Base-by-base conservation (phyloP, 73 alveolate genomes). In the Paramecium biaurelia region DNA sequence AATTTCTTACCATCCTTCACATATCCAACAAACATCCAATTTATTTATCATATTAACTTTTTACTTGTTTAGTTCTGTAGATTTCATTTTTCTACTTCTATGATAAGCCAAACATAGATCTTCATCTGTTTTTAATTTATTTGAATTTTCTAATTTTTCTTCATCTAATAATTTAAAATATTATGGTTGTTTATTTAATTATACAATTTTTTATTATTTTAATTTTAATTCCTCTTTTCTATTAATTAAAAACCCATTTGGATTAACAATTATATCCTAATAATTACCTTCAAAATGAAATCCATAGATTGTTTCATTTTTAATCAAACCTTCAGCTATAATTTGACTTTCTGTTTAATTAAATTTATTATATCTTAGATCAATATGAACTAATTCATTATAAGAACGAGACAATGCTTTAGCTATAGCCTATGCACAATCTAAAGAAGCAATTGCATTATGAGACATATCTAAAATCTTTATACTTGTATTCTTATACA, bases 1-100 rank as follows among this genome's bases (percentile, higher is more conserved):
- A n/a, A 74, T 74, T 74, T 74, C 87, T 37, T 37, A 37, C 87
- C 87, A 74, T 9, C 87, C 87, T 74, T 74, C 57, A 34, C 87
- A 74, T 34, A 74, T 74, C 87, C 87, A 74, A 74, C 87, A 74
- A 34, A 74, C 59, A 74, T 74, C 87, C 58, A 74, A 37, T 37
- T 41, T 41, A 74, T 74, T 74, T 10, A 37, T 74, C 87, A 34
- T 74, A 18, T 37, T 74, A 35, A 74, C 26, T n/a, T 74, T 74
- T 18, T 74, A 74, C 10, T 35, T 37, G 23, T 37, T 74, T 18
- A 41, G 8, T 41, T 37, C 87, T 12, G 57, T 37, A 2, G 59
- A 74, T 74, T 37, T 34, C 38, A 34, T 41, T n/a, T 68, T 74
- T 35, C 87, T 11, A 10, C 87, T 74, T 41, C 57, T 32, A 74